Percentiles rank a stretch among this genome's conserved stretches.
Conservation (phyloP, 495 filamentous ascomycete species). For the Tuber indicum region DNA sequence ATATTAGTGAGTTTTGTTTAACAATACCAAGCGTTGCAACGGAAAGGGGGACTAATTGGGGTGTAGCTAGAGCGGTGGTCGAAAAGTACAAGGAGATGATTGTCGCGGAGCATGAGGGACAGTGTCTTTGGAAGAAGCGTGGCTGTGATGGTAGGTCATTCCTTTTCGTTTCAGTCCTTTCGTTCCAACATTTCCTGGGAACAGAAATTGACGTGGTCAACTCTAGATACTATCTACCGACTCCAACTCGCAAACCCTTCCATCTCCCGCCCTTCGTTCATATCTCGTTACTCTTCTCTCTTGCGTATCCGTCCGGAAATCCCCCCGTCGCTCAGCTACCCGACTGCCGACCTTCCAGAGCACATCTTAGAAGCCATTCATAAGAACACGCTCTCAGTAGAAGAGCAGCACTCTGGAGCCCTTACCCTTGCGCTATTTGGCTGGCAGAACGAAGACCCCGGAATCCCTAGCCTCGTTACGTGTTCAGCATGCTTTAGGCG, state of each 20-base stretch:
- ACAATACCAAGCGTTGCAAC: not conserved
- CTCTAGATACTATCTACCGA: conserved; percentile 51
- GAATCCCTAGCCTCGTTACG: conserved; percentile 61
- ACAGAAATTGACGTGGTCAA: not conserved
- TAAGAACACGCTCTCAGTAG: not conserved
- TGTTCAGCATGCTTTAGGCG: conserved; percentile 82
- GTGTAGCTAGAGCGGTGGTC: conserved; percentile 60
- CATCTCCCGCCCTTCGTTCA: conserved; percentile 47
- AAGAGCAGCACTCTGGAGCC: conserved; percentile 47
- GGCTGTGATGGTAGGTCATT: conserved; percentile 17
- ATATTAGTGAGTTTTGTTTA: conserved; percentile 46
- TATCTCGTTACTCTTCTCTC: conserved; percentile 45
- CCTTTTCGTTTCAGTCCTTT: not conserved
- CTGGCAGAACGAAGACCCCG: conserved; percentile 69
- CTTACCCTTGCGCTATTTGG: conserved; percentile 74
- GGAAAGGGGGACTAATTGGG: conserved; percentile 11
- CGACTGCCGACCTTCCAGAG: conserved; percentile 43
- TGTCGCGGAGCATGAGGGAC: conserved; percentile 67
- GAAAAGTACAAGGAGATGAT: conserved; percentile 67
- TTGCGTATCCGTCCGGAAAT: conserved; percentile 49
- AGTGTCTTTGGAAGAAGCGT: conserved; percentile 75
- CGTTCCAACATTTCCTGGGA: not conserved
- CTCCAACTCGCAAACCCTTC: conserved; percentile 46
- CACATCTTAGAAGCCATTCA: conserved; percentile 16
- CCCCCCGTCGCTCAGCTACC: conserved; percentile 49